Base-by-base conservation (phyloP, 2,329 filamentous ascomycete genomes). In the Nemania sp. region DNA sequence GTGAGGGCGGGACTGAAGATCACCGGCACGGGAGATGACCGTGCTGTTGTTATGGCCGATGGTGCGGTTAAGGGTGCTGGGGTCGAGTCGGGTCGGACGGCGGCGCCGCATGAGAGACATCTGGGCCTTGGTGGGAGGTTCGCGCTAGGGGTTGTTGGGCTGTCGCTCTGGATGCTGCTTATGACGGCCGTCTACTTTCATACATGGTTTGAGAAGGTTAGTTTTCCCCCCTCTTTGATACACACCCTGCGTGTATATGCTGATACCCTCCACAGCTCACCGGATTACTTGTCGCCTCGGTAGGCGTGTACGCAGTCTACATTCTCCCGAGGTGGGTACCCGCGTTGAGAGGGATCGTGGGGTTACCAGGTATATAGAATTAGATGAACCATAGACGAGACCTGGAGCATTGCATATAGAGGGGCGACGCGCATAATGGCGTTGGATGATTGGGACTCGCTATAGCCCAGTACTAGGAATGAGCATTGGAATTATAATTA, bases 171-270 rank as follows among this genome's bases (percentile, higher is more conserved):
- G 93, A 99, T 99, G 96, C 81, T 99, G 78, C 85, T 98, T 69
- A 99, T 99, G 96, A 99, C 96, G 47, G 94, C 94, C 2, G 94
- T 97, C 45, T 99, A 95, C 85, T 99, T 99, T 77, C 96, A 99
- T 80, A 99, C 96, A 0, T 98, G 95, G 94, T 90, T 97, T 75
- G 96, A 99, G 83, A 99, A 98, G 91, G 91, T 92, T 75, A 76
- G 85, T 78, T 47, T n/a, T 20, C 3, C 0, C n/a, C 27, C 24
- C 47, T 59, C 20, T 38, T 64, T 43, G 10, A 26, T 7, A 7
- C 18, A 13, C 26, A 29, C 56, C 24, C 18, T 18, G 13, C 15
- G 27, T 35, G n/a, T 7, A 6, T 6, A 38, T 57, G 52, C 68
- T 72, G 49, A 72, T 45, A 26, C 51, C 45, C 11, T 29, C 29